Conservation (phyloP, 169 alveolate species). For the Plasmodium berghei region DNA sequence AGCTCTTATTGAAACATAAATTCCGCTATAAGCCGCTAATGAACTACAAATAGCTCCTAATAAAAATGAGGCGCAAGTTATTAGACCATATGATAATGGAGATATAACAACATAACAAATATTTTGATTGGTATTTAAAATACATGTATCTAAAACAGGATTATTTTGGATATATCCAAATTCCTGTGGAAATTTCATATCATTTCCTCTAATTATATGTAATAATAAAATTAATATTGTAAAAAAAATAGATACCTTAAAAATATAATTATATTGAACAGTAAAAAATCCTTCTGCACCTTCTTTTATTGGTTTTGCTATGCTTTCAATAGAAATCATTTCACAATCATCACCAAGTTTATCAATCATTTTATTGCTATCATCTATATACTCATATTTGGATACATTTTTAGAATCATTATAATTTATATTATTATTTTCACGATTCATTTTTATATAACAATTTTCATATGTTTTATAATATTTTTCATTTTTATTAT, state of each 20-base stretch:
- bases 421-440: neutral
- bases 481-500: neutral
- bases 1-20: constrained; percentile 92
- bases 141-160: neutral
- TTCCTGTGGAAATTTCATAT: constrained; percentile 40
- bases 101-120: constrained; percentile 54
- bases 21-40: constrained; percentile 90
- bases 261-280: constrained; percentile 89
- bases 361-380: neutral
- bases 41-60: constrained; percentile 89
- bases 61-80: constrained; percentile 85
- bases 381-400: neutral
- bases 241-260: constrained; percentile 81
- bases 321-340: constrained; percentile 48
- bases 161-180: neutral
- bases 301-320: constrained; percentile 87
- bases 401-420: neutral
- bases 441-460: neutral
- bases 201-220: constrained; percentile 81
- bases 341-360: constrained; percentile 27
- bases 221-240: constrained; percentile 79
- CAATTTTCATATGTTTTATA: neutral
- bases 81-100: constrained; percentile 81
- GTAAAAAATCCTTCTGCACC: constrained; percentile 91
- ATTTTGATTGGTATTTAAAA: too few relatives aligned